These are phyloP conservation scores for Ganoderma sinense DNA, from an alignment of 1,284 basidiomycete species.

Conservation along the genomic window DNA sequence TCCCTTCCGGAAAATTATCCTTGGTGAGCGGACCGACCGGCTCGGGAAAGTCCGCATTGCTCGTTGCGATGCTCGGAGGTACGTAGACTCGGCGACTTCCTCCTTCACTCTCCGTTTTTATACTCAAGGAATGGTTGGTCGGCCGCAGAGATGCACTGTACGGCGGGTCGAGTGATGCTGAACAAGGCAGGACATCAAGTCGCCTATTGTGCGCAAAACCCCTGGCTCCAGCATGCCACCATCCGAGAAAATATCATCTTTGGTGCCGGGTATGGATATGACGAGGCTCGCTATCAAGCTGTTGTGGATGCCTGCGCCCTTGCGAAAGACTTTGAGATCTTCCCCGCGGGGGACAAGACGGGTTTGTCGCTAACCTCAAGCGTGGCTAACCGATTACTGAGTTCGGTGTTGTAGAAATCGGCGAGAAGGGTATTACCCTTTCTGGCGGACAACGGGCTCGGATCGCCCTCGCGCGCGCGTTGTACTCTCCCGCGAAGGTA, in stretches of 20 bases:
- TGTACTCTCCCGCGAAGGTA: constrained; percentile 71
- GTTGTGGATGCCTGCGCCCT: constrained; percentile 87
- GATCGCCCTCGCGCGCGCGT: constrained; percentile 71
- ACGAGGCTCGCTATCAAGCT: constrained; percentile 73
- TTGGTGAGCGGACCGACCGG: constrained; percentile 81
- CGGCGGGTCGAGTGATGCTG: constrained; percentile 64
- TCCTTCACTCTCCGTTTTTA: no score
- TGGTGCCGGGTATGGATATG: constrained; percentile 69
- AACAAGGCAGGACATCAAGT: constrained; percentile 70
- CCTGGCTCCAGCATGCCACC: constrained; percentile 80
- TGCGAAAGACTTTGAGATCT: constrained; percentile 73
- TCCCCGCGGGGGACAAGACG: constrained; percentile 86
- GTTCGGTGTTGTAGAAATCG: constrained; percentile 58
- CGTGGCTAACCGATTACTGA: constrained; percentile 8
- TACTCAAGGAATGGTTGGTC: neutral
- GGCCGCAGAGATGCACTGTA: constrained; percentile 70
- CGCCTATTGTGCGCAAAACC: constrained; percentile 73
- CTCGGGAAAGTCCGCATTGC: constrained; percentile 79
- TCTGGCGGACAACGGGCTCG: constrained; percentile 87
- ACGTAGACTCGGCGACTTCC: constrained; percentile 22
- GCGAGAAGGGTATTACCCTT: constrained; percentile 81
- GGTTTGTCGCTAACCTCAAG: constrained; percentile 44
- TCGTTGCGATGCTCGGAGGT: constrained; percentile 75
- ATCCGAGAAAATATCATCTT: constrained; percentile 87
- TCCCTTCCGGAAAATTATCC: constrained; percentile 66